These are phyloP conservation scores for Triangularia setosa DNA, from an alignment of 2,329 filamentous ascomycete genomes.

Conservation along the genomic window DNA sequence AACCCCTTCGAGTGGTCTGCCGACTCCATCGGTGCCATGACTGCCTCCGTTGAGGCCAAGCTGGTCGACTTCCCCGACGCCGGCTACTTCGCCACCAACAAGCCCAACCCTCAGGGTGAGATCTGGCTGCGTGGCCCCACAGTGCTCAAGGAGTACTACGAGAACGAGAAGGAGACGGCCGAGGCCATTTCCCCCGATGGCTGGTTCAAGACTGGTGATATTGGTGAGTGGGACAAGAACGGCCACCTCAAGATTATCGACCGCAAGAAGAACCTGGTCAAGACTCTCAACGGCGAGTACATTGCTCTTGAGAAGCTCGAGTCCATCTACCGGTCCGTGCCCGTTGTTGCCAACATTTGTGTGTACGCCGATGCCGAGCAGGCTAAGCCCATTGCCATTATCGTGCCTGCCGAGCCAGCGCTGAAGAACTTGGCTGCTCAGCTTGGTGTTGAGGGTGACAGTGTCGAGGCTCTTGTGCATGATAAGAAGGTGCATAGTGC, in stretches of 20 bases:
- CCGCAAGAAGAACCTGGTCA: conserved; percentile 85
- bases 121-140: conserved; percentile 79
- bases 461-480: conserved; percentile 63
- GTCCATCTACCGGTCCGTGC: conserved; percentile 48
- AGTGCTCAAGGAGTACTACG: conserved; percentile 69
- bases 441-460: conserved; percentile 46
- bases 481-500: conserved; percentile 59
- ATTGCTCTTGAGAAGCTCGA: conserved; percentile 73
- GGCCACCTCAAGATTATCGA: conserved; percentile 74
- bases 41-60: conserved; percentile 73
- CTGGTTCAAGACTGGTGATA: conserved; percentile 87
- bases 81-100: conserved; percentile 72
- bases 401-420: conserved; percentile 53
- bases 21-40: conserved; percentile 67
- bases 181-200: conserved; percentile 67
- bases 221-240: conserved; percentile 70
- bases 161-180: conserved; percentile 72
- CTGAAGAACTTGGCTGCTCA: conserved; percentile 49
- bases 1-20: conserved; percentile 78
- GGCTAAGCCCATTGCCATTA: conserved; percentile 53
- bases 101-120: conserved; percentile 74
- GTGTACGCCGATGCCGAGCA: conserved; percentile 50
- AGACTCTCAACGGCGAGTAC: conserved; percentile 78
- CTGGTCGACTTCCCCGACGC: conserved; percentile 82
- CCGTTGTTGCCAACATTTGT: conserved; percentile 53